A percentile compares a stretch with the other conserved stretches of the same genome.
Evolutionary conservation across 257 asterid species (phyloP).

Genomic region (Solanum chmielewskii): DNA sequence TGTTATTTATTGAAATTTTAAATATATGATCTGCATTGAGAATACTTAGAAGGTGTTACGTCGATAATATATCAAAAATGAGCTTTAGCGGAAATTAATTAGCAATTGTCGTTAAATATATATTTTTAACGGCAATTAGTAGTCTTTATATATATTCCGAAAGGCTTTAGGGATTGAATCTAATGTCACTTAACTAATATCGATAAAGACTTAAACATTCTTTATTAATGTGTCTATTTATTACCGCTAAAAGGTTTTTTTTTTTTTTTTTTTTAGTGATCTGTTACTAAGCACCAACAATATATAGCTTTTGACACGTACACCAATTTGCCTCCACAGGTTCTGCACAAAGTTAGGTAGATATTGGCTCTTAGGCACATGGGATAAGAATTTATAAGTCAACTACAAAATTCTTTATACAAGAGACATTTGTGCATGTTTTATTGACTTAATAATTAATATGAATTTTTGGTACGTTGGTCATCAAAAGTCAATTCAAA

Average conservation of each 20-base stretch:
- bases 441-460: neutral
- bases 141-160: too few species aligned
- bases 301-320: neutral
- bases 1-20: too few species aligned
- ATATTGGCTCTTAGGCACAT: neutral
- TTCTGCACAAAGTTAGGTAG: neutral
- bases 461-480: neutral
- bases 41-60: neutral
- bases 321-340: neutral
- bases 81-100: too few species aligned
- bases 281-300: neutral
- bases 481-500: neutral
- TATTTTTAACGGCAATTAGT: too few species aligned
- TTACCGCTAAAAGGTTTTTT: too few species aligned
- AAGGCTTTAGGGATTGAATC: too few species aligned
- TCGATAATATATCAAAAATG: too few species aligned
- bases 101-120: too few species aligned
- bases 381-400: neutral
- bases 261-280: neutral
- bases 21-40: neutral
- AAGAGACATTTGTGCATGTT: neutral
- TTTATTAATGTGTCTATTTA: too few species aligned
- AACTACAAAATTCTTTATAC: neutral
- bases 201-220: too few species aligned
- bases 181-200: too few species aligned